These are phyloP conservation scores for Plectosphaerella plurivora DNA, from an alignment of 2,329 filamentous ascomycete species.

Conservation along the genomic window DNA sequence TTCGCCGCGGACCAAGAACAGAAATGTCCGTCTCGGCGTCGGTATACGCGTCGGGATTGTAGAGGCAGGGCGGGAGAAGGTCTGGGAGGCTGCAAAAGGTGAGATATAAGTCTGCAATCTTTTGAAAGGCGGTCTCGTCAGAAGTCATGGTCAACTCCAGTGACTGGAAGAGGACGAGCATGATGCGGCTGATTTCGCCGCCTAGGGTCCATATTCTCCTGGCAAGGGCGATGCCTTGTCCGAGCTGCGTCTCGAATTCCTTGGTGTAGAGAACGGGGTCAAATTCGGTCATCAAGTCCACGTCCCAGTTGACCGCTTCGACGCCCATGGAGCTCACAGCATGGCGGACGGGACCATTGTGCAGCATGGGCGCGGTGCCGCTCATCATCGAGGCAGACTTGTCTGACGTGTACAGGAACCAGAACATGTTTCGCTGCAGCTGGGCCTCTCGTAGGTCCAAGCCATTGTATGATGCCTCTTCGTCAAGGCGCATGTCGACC, in stretches of 20 bases:
- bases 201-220: conserved; percentile 4
- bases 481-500: conserved; percentile 36
- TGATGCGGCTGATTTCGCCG: conserved; percentile 5
- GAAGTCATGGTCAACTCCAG: neutral
- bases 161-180: conserved; percentile 1
- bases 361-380: conserved; percentile 36
- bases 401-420: conserved; percentile 35
- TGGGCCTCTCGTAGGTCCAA: conserved; percentile 30
- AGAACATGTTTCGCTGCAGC: conserved; percentile 28
- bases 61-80: conserved; percentile 3
- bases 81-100: conserved; percentile 16
- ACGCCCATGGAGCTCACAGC: conserved; percentile 26
- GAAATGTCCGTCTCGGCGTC: neutral
- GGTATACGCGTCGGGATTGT: neutral
- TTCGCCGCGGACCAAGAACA: neutral
- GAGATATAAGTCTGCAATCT: conserved; percentile 16
- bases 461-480: conserved; percentile 30
- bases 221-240: neutral
- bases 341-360: conserved; percentile 34
- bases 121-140: conserved; percentile 5
- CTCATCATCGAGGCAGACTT: conserved; percentile 34
- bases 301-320: neutral
- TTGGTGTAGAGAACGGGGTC: neutral
- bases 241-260: conserved; percentile 2
- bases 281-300: neutral